phyloP scores from a whole-genome alignment of 176 grass and related monocot species.

The Dendrocalamus sinicus region DNA sequence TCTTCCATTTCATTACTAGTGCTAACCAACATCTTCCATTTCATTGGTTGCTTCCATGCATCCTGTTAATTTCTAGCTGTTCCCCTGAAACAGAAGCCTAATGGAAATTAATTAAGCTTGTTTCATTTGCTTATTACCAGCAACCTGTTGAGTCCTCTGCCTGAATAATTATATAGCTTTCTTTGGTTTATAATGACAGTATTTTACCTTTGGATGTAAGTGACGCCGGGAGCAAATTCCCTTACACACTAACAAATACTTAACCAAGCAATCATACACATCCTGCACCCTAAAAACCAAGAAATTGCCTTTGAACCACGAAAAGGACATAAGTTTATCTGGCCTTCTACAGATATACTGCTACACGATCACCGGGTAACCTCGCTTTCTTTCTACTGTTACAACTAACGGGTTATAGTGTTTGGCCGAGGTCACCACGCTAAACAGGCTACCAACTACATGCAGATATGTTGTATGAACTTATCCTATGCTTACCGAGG shows the following conservation, averaged over 20 bases:
- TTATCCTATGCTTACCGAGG: constrained; percentile 58
- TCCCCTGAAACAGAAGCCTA: background rate
- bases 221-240: background rate
- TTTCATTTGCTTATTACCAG: background rate
- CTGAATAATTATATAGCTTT: background rate
- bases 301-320: constrained; percentile 16
- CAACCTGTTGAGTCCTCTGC: background rate
- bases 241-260: background rate
- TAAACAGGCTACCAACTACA: constrained; percentile 44
- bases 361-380: constrained; percentile 41
- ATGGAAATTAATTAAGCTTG: background rate
- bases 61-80: background rate
- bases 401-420: constrained; percentile 34
- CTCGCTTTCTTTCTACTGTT: constrained; percentile 53
- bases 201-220: background rate
- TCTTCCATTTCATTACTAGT: too few relatives aligned
- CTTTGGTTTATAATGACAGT: too few relatives aligned
- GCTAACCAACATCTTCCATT: too few relatives aligned
- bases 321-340: constrained; percentile 14
- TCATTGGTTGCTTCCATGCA: background rate
- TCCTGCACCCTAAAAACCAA: background rate
- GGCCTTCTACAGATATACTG: constrained; percentile 46
- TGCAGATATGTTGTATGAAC: background rate
- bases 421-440: constrained; percentile 27
- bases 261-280: background rate